A percentile compares a stretch with the other conserved stretches of the same genome.
phyloP scores from a whole-genome alignment of 768 basidiomycete genomes.

The Podaxis sp. region DNA sequence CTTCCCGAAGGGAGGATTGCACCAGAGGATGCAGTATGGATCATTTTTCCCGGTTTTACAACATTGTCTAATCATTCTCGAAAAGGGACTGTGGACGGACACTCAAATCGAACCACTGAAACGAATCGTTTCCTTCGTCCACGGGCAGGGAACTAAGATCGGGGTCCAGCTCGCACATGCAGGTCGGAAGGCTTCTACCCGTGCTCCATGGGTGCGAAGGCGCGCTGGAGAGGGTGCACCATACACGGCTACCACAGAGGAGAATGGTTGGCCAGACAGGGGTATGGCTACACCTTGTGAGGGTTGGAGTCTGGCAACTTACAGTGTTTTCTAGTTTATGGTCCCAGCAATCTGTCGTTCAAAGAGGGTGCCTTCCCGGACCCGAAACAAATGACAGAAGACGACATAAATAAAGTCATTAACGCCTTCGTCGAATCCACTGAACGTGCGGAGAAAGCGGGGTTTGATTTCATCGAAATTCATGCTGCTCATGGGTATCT shows the following conservation, averaged over 20 bases:
- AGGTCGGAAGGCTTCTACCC: slow-evolving; percentile 66
- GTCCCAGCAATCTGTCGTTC: slow-evolving; percentile 59
- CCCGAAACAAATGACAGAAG: slow-evolving; percentile 59
- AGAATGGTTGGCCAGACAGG: slow-evolving; percentile 68
- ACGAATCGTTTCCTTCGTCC: slow-evolving; percentile 72
- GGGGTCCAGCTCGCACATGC: slow-evolving; percentile 83
- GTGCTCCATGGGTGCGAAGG: slow-evolving; percentile 63
- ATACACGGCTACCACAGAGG: slow-evolving; percentile 44
- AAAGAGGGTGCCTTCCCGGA: slow-evolving; percentile 42
- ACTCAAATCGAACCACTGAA: slow-evolving; percentile 69
- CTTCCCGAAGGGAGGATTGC: slow-evolving; percentile 77
- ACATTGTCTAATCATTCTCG: not conserved
- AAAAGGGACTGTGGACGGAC: slow-evolving; percentile 72
- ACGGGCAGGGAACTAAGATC: slow-evolving; percentile 66
- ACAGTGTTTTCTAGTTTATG: slow-evolving; percentile 48
- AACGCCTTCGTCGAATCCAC: slow-evolving; percentile 59
- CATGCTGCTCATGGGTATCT: slow-evolving; percentile 75
- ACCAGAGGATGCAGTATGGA: slow-evolving; percentile 64
- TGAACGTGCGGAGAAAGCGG: slow-evolving; percentile 54
- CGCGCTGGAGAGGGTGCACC: slow-evolving; percentile 32
- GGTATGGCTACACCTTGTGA: slow-evolving; percentile 35
- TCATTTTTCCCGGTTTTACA: not conserved
- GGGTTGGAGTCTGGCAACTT: not conserved
- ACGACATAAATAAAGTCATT: slow-evolving; percentile 55
- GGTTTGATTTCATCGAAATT: slow-evolving; percentile 74